Conservation (phyloP, 768 basidiomycete species). For the Auricularia cornea region DNA sequence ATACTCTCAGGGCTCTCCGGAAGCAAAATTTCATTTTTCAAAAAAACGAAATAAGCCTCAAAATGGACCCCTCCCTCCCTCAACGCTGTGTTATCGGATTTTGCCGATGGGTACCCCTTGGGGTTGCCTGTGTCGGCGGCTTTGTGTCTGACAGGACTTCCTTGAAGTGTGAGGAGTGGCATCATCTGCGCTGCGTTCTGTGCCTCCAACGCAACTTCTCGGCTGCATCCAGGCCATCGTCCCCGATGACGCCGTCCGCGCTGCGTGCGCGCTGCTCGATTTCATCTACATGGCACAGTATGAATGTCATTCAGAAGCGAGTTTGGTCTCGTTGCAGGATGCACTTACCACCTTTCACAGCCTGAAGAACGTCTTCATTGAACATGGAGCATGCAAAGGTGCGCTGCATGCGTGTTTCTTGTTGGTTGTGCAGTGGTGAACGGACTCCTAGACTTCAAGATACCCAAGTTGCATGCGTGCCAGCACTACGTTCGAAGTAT, state of each 20-base stretch:
- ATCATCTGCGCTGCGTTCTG: too few relatives aligned
- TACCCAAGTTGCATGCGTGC: conserved; percentile 35
- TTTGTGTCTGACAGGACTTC: too few relatives aligned
- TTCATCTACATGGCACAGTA: conserved; percentile 33
- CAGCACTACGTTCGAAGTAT: conserved; percentile 28
- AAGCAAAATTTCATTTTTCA: too few relatives aligned
- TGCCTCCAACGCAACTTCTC: conserved; percentile 12
- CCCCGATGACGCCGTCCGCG: conserved; percentile 23
- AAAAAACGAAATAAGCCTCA: too few relatives aligned
- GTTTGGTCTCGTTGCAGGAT: conserved; percentile 19
- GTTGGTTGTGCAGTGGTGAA: conserved; percentile 23
- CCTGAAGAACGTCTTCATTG: conserved; percentile 29
- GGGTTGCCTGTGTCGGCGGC: too few relatives aligned
- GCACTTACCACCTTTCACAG: conserved; percentile 28
- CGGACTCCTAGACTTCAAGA: conserved; percentile 28
- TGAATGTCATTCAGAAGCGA: conserved; percentile 21
- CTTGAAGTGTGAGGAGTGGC: too few relatives aligned
- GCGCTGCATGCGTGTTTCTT: conserved; percentile 10
- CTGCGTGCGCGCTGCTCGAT: conserved; percentile 25
- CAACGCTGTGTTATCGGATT: too few relatives aligned
- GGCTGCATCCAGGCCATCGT: background rate
- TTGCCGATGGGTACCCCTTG: too few relatives aligned
- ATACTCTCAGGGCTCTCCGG: too few relatives aligned
- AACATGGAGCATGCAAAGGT: conserved; percentile 25
- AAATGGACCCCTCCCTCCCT: too few relatives aligned